These are phyloP conservation scores for Chytridium lagenaria DNA, from an alignment of 371 early-diverging fungal species.

Conservation along the genomic window DNA sequence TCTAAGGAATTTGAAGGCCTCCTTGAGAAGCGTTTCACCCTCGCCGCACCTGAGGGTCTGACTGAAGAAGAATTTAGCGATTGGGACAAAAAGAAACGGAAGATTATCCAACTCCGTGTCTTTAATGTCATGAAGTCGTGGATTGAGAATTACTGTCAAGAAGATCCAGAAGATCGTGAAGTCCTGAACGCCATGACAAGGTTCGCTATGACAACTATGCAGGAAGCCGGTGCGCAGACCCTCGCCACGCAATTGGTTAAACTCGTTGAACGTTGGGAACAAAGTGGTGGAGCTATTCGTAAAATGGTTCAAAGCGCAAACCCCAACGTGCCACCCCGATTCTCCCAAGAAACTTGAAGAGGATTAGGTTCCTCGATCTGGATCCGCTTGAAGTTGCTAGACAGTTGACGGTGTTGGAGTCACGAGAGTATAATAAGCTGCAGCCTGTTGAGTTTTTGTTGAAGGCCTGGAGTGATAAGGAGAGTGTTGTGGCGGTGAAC, in stretches of 20 bases:
- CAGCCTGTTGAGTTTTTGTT: constrained; percentile 75
- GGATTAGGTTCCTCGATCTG: constrained; percentile 67
- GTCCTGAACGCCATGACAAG: constrained; percentile 38
- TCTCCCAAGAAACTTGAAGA: constrained; percentile 43
- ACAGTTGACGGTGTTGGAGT: constrained; percentile 76
- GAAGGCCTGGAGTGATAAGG: constrained; percentile 87
- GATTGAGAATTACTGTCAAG: constrained; percentile 58
- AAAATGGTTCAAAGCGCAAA: constrained; percentile 31
- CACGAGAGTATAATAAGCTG: constrained; percentile 63
- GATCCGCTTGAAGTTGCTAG: constrained; percentile 79
- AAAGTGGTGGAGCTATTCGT: constrained; percentile 19
- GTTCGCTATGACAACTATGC: constrained; percentile 45
- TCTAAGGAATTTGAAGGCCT: constrained; percentile 45
- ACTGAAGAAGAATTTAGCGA: constrained; percentile 42
- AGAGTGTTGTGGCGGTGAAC: constrained; percentile 45
- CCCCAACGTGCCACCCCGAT: constrained; percentile 49
- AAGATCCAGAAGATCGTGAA: constrained; percentile 46
- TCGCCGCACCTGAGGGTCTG: constrained; percentile 42
- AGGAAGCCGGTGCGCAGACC: constrained; percentile 22
- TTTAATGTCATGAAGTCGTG: constrained; percentile 62
- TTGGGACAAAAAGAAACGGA: constrained; percentile 52
- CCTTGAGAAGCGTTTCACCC: constrained; percentile 46
- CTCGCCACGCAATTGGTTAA: constrained; percentile 38
- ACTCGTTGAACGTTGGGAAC: constrained; percentile 45
- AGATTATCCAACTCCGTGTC: constrained; percentile 55